A percentile compares a stretch with the other conserved stretches of the same genome.
Evolutionary conservation across 306 rosid species (phyloP).

Genomic region (Albizia julibrissin): DNA sequence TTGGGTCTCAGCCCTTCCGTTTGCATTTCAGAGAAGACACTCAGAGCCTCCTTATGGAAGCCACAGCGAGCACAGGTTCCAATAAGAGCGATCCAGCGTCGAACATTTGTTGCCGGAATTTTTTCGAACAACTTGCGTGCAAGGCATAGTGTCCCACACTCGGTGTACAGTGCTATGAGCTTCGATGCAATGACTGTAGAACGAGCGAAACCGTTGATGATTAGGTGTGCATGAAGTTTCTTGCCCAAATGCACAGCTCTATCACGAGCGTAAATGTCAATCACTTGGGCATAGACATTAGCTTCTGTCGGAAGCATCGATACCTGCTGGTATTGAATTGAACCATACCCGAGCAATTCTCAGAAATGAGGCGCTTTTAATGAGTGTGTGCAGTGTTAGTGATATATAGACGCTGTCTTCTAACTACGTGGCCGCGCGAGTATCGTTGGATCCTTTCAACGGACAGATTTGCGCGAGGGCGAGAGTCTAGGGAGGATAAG

Average conservation of each 20-base stretch:
- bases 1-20: conserved; percentile 41
- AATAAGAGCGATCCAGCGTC: conserved; percentile 67
- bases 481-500: not conserved
- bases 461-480: not conserved
- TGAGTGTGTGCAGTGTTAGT: conserved; percentile 15
- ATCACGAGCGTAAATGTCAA: conserved; percentile 47
- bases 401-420: not conserved
- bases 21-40: conserved; percentile 59
- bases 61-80: conserved; percentile 71
- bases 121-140: conserved; percentile 74
- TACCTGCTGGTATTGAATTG: conserved; percentile 32
- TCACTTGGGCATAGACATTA: conserved; percentile 43
- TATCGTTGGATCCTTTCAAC: not conserved
- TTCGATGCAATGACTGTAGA: conserved; percentile 59
- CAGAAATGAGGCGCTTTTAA: conserved; percentile 19
- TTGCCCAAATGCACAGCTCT: conserved; percentile 53
- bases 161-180: conserved; percentile 52
- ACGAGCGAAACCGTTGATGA: conserved; percentile 53
- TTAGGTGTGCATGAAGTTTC: conserved; percentile 76
- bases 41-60: conserved; percentile 52
- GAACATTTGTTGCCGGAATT: conserved; percentile 66
- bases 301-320: conserved; percentile 43
- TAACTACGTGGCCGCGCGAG: not conserved
- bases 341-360: conserved; percentile 5
- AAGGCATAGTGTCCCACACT: conserved; percentile 51